phyloP scores from a whole-genome alignment of 2,329 filamentous ascomycete genomes.

The Colletotrichum sp. region DNA sequence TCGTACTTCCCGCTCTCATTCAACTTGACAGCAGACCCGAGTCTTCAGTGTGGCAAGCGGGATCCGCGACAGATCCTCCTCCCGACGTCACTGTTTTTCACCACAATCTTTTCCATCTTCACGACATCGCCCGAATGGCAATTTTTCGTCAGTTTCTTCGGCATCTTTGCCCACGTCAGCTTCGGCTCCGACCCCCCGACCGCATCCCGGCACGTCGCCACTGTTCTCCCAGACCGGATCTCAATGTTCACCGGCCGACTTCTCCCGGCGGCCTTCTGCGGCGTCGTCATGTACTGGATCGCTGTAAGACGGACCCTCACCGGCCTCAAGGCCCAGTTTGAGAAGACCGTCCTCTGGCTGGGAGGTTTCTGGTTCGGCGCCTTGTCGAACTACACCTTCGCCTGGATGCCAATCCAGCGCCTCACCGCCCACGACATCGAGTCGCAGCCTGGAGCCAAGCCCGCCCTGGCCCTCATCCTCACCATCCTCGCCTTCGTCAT shows the following conservation, averaged over 20 bases:
- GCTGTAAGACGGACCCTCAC: constrained; percentile 72
- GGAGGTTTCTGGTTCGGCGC: constrained; percentile 90
- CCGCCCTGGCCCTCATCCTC: constrained; percentile 81
- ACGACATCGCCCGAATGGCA: constrained; percentile 80
- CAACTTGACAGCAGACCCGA: constrained; percentile 70
- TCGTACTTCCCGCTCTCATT: constrained; percentile 91
- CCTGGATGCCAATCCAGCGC: constrained; percentile 90
- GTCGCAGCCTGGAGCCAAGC: constrained; percentile 86
- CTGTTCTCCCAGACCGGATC: constrained; percentile 54
- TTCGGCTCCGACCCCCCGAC: constrained; percentile 86
- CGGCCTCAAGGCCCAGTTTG: constrained; percentile 80
- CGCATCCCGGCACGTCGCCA: constrained; percentile 62
- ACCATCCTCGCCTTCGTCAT: constrained; percentile 71
- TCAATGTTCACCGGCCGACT: constrained; percentile 64
- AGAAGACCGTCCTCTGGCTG: constrained; percentile 90
- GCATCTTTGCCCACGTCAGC: constrained; percentile 87
- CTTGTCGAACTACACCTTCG: constrained; percentile 93
- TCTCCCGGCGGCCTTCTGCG: constrained; percentile 84
- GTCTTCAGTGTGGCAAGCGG: constrained; percentile 63
- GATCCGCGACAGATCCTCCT: constrained; percentile 88
- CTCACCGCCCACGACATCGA: constrained; percentile 87
- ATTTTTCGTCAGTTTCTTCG: constrained; percentile 82
- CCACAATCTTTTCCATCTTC: constrained; percentile 78
- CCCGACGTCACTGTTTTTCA: constrained; percentile 82
- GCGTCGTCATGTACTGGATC: constrained; percentile 88